Evolutionary conservation across 441 rosid species (phyloP).

Genomic region (Geranium incanum): DNA sequence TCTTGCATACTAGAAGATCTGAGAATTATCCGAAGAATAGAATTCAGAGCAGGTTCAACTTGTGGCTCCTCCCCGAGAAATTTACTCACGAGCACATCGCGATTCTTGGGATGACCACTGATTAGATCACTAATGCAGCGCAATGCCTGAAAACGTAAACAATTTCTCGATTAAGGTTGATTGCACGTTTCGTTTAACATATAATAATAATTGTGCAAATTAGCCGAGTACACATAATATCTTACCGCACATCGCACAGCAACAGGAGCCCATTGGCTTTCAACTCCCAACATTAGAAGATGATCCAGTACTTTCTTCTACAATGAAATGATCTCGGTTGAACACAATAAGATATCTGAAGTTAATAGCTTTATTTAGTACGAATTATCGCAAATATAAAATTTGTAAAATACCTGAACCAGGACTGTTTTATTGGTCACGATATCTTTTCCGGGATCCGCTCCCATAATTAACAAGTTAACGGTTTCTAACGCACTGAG

Average conservation of each 20-base stretch:
- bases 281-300: conserved; percentile 83
- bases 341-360: conserved; percentile 15
- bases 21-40: conserved; percentile 82
- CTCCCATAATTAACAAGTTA: conserved; percentile 69
- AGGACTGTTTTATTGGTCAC: conserved; percentile 70
- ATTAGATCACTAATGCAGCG: conserved; percentile 77
- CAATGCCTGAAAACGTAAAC: conserved; percentile 46
- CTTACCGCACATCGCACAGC: conserved; percentile 80
- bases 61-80: conserved; percentile 88
- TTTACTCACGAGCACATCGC: conserved; percentile 75
- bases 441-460: conserved; percentile 68
- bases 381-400: conserved; percentile 11
- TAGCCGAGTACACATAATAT: conserved; percentile 10
- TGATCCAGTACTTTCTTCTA: conserved; percentile 74
- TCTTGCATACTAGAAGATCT: conserved; percentile 81
- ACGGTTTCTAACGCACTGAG: conserved; percentile 82
- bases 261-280: conserved; percentile 95
- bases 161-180: too few species aligned
- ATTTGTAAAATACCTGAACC: conserved; percentile 59
- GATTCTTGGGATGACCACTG: conserved; percentile 69
- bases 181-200: too few species aligned
- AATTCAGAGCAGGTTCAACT: conserved; percentile 84
- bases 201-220: too few species aligned
- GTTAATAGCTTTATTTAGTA: not conserved
- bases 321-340: conserved; percentile 21